Percentiles rank a stretch among this genome's conserved stretches.
Evolutionary conservation across 1,284 basidiomycete species (phyloP).

Genomic region (Schizophyllum commune): DNA sequence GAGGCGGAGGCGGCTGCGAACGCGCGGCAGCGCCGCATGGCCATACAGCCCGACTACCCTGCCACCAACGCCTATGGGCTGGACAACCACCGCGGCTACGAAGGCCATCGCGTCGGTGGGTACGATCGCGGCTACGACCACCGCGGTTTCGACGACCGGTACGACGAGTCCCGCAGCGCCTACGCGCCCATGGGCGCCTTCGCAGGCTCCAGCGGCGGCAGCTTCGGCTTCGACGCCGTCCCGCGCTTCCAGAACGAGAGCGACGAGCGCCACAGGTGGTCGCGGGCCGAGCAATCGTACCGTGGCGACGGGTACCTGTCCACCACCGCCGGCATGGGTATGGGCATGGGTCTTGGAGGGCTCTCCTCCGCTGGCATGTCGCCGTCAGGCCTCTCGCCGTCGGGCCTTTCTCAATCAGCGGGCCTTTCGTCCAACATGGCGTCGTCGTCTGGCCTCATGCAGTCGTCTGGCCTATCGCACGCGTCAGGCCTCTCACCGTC

Average conservation of each 20-base stretch:
- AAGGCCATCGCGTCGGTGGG: not conserved
- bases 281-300: not conserved
- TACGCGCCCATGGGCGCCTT: not conserved
- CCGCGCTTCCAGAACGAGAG: not conserved
- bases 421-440: not conserved
- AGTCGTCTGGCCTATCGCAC: not conserved
- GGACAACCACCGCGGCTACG: not conserved
- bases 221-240: not conserved
- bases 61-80: not conserved
- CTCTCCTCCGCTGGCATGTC: not conserved
- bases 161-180: not conserved
- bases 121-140: not conserved
- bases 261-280: not conserved
- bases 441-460: not conserved
- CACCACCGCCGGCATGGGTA: not conserved
- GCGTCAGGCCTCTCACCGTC: not conserved
- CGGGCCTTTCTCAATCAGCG: not conserved
- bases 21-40: not conserved
- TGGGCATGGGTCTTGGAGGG: not conserved
- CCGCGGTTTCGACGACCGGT: not conserved
- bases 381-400: not conserved
- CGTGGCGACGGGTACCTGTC: not conserved
- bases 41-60: not conserved
- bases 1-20: slow-evolving; percentile 35
- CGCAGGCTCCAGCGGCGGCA: not conserved